phyloP scores from a whole-genome alignment of 192 early-diverging fungal species.

The Thamnidium elegans region DNA sequence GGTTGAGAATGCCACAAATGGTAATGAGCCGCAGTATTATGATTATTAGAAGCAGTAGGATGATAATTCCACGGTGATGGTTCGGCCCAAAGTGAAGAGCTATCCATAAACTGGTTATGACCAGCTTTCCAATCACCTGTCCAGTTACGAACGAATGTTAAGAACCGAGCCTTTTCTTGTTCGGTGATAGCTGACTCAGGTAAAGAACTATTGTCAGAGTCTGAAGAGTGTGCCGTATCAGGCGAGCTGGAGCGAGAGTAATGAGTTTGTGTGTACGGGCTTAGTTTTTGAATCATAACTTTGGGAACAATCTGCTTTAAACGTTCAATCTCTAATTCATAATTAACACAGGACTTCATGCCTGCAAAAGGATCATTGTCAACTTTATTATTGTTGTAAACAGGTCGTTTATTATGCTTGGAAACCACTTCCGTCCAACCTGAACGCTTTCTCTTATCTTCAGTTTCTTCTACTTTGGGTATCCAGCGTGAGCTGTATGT shows the following conservation, averaged over 20 bases:
- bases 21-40: background rate
- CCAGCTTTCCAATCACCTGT: slow-evolving; percentile 29
- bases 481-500: slow-evolving; percentile 2
- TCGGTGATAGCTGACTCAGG: slow-evolving; percentile 22
- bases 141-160: slow-evolving; percentile 37
- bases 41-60: slow-evolving; percentile 4
- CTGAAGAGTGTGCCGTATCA: slow-evolving; percentile 3
- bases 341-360: slow-evolving; percentile 37
- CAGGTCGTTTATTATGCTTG: background rate
- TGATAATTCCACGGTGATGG: slow-evolving; percentile 20
- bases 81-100: slow-evolving; percentile 16
- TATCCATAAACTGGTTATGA: background rate
- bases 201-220: background rate
- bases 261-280: background rate
- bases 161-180: slow-evolving; percentile 35
- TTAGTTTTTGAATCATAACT: slow-evolving; percentile 14
- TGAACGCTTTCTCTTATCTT: slow-evolving; percentile 9
- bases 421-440: slow-evolving; percentile 11
- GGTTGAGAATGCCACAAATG: slow-evolving; percentile 1
- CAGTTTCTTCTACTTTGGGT: slow-evolving; percentile 3
- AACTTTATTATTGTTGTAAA: too few relatives aligned
- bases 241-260: slow-evolving; percentile 14
- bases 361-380: slow-evolving; percentile 36
- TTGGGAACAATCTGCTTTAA: slow-evolving; percentile 33
- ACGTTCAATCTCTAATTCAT: slow-evolving; percentile 39